phyloP scores from a whole-genome alignment of 352 stramenopile genomes.

The Phytophthora europaea region DNA sequence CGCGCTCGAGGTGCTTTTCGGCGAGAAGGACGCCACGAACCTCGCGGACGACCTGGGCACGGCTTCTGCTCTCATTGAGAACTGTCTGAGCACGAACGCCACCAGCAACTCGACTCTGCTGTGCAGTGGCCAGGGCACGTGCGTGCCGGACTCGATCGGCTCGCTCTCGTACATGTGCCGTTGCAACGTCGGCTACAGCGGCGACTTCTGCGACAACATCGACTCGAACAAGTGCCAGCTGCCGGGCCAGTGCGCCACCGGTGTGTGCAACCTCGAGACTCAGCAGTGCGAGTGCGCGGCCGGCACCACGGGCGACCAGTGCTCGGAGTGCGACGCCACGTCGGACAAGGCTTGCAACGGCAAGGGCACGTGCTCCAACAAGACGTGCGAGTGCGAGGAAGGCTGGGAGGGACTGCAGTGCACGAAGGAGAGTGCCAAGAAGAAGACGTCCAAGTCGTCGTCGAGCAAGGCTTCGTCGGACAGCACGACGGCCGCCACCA shows the following conservation, averaged over 20 bases:
- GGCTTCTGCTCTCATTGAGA: constrained; percentile 47
- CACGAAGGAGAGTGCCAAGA: constrained; percentile 62
- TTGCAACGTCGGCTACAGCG: constrained; percentile 83
- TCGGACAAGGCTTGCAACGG: constrained; percentile 67
- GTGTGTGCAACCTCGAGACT: constrained; percentile 76
- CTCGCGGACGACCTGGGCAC: constrained; percentile 64
- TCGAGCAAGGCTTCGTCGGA: constrained; percentile 31
- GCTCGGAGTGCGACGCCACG: constrained; percentile 72
- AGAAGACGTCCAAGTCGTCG: constrained; percentile 43
- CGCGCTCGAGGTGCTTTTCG: constrained; percentile 62
- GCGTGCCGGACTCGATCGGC: constrained; percentile 46
- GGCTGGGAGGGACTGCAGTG: constrained; percentile 78
- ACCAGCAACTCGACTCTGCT: constrained; percentile 61
- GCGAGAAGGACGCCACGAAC: constrained; percentile 61
- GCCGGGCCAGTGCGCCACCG: constrained; percentile 73
- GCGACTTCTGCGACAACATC: constrained; percentile 62
- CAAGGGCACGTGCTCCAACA: constrained; percentile 67
- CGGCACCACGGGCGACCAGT: constrained; percentile 77
- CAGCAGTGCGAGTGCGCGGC: constrained; percentile 70
- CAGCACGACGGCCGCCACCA: constrained; percentile 12
- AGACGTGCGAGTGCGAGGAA: constrained; percentile 63
- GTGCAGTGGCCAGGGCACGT: constrained; percentile 77
- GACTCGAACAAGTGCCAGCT: constrained; percentile 82
- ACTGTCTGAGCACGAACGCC: constrained; percentile 61
- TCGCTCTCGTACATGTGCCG: constrained; percentile 70